These are phyloP conservation scores for Fraxinus quadrangulata DNA, from an alignment of 257 asterid genomes.

Conservation along the genomic window DNA sequence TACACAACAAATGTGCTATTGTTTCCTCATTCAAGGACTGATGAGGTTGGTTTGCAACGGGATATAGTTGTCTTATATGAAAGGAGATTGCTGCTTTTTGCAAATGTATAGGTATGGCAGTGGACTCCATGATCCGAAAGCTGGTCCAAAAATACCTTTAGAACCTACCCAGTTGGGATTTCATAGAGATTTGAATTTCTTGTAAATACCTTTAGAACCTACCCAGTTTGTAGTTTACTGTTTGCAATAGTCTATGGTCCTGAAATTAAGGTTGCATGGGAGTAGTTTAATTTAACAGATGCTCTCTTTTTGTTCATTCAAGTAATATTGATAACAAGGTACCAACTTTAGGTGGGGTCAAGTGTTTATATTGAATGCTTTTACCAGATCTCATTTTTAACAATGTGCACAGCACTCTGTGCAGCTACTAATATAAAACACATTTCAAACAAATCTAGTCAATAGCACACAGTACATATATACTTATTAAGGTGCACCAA, in stretches of 20 bases:
- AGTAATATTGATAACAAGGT: conserved; percentile 13
- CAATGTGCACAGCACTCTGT: too few relatives aligned
- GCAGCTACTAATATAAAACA: too few relatives aligned
- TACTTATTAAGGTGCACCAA: too few relatives aligned
- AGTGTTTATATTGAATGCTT: conserved; percentile 43
- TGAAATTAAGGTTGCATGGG: neutral
- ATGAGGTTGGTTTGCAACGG: conserved; percentile 44
- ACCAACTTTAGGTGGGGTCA: conserved; percentile 91
- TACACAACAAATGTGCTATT: conserved; percentile 37
- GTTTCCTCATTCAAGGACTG: conserved; percentile 54
- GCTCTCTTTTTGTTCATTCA: conserved; percentile 24
- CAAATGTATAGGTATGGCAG: conserved; percentile 56
- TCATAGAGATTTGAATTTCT: too few relatives aligned
- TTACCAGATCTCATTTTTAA: too few relatives aligned
- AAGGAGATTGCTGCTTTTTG: conserved; percentile 63
- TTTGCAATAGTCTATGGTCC: conserved; percentile 9
- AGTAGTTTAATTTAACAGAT: conserved; percentile 7
- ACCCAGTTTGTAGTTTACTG: neutral
- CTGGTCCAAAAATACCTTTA: conserved; percentile 38
- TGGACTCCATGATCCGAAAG: conserved; percentile 36
- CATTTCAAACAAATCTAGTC: too few relatives aligned
- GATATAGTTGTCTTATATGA: conserved; percentile 53
- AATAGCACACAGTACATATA: too few relatives aligned
- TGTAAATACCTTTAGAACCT: too few relatives aligned
- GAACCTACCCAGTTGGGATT: conserved; percentile 51